Base-by-base conservation (phyloP, 164 flowering plant genomes). In the Tetracentron sinense region DNA sequence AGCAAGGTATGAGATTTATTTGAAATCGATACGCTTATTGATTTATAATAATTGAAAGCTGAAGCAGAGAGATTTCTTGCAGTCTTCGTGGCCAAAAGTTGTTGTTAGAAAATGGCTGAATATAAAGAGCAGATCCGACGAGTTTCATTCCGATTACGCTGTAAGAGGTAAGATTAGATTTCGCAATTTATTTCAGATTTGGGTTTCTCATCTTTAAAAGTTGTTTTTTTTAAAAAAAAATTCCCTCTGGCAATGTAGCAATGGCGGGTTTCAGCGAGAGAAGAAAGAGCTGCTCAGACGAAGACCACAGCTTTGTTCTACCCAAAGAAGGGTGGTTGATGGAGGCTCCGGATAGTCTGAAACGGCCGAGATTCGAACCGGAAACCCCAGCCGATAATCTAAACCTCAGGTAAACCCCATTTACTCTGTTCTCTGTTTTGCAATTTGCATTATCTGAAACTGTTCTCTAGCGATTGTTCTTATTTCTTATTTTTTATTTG, bases 71-170 rank as follows among this genome's bases (percentile, higher is more conserved):
- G 51, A 10, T 54, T 54, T 51, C 26, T 73, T 57, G 67, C 73
- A 85, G 86, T 66, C 77, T 51, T 84, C 86, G 3, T 87, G 96
- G 96, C 83, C 91, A 6, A 84, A 75, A 64, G 56, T 58, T 6
- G 84, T 84, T 15, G 82, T 62, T 56, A 76, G 70, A 44, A 89
- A 85, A 79, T 89, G 89, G 96, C 75, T 89, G 54, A 87, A 84
- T 38, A 77, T 85, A 35, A 83, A 75, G 63, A 75, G 67, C 59
- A 72, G 83, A 48, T 72, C 78, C 19, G 78, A 80, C 38, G 90
- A 85, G 61, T 87, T 78, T 58, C 74, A 78, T 61, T 85, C 90
- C 2, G 93, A 87, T 69, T 79, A 78, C 56, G 21, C 64, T 1
- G 59, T 54, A 1, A 60, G 3, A 47, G 82, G 87, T 79, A 44